These are phyloP conservation scores for Aspergillus sp. DNA, from an alignment of 2,329 filamentous ascomycete species.

Conservation along the genomic window DNA sequence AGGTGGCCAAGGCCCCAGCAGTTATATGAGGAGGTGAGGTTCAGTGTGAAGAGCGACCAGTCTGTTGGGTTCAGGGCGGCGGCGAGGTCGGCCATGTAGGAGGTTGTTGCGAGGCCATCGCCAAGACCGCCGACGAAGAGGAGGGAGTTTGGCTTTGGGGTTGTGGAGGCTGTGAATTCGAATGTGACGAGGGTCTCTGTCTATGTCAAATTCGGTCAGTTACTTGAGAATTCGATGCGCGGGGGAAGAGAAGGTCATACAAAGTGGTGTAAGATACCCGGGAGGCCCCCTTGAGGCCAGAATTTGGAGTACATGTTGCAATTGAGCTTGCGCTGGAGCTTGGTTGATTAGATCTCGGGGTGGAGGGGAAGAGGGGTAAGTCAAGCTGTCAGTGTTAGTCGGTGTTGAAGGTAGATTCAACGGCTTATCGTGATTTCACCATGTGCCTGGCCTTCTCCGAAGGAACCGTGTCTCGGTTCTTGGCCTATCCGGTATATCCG, in stretches of 20 bases:
- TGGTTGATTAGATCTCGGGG: background rate
- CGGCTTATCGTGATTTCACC: slow-evolving; percentile 4
- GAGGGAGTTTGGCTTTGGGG: slow-evolving; percentile 52
- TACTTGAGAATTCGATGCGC: background rate
- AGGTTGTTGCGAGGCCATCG: slow-evolving; percentile 61
- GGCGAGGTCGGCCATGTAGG: slow-evolving; percentile 58
- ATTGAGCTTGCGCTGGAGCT: background rate
- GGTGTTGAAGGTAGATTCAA: background rate
- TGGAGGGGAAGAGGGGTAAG: slow-evolving; percentile 12
- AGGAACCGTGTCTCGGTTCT: background rate
- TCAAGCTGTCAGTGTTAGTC: background rate
- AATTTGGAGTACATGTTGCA: slow-evolving; percentile 40
- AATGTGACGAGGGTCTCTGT: slow-evolving; percentile 46
- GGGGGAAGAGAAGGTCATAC: slow-evolving; percentile 26
- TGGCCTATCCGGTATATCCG: background rate
- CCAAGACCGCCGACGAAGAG: slow-evolving; percentile 64
- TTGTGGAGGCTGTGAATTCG: slow-evolving; percentile 39
- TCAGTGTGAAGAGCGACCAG: slow-evolving; percentile 60
- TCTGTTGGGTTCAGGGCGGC: slow-evolving; percentile 49
- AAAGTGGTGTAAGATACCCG: slow-evolving; percentile 43
- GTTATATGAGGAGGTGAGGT: slow-evolving; percentile 57
- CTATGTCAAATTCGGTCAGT: slow-evolving; percentile 14
- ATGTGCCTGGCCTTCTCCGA: background rate
- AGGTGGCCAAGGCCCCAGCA: slow-evolving; percentile 61
- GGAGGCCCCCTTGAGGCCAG: slow-evolving; percentile 42